A percentile compares a stretch with the other conserved stretches of the same genome.
phyloP scores from a whole-genome alignment of 1,139 yeast species.

The Saccharomyces hybrid region DNA sequence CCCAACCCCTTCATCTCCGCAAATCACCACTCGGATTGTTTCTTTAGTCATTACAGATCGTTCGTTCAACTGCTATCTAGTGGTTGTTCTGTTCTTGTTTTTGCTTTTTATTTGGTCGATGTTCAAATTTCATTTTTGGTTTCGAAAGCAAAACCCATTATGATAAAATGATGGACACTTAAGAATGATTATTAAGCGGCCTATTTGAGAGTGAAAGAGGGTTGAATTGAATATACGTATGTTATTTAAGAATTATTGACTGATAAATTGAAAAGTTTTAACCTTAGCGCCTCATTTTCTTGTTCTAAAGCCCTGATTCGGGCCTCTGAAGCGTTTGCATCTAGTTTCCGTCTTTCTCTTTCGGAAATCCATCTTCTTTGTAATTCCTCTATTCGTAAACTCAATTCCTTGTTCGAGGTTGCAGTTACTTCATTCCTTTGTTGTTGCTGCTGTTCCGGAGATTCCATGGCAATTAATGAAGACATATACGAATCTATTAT shows the following conservation, averaged over 20 bases:
- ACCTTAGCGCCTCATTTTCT: constrained; percentile 42
- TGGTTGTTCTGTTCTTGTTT: neutral
- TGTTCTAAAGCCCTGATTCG: constrained; percentile 47
- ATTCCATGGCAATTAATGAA: constrained; percentile 16
- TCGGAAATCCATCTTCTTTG: constrained; percentile 62
- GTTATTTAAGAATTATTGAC: neutral
- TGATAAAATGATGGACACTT: neutral
- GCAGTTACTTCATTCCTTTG: constrained; percentile 17
- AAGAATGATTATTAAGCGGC: neutral
- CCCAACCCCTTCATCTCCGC: constrained; percentile 93
- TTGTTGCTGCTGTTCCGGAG: neutral
- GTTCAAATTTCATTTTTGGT: neutral
- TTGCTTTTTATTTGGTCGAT: neutral
- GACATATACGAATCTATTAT: constrained; percentile 50
- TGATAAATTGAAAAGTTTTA: neutral
- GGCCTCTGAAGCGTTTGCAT: constrained; percentile 46
- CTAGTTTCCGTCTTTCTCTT: constrained; percentile 59
- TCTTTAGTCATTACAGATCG: constrained; percentile 42
- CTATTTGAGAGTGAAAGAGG: neutral
- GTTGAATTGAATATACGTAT: neutral
- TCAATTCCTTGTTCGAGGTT: constrained; percentile 25
- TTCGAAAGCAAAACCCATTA: neutral
- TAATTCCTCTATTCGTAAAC: constrained; percentile 52
- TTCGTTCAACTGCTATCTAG: neutral
- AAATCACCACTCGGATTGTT: constrained; percentile 68